These are phyloP conservation scores for Fusarium staphyleae DNA, from an alignment of 2,329 filamentous ascomycete genomes.

Conservation along the genomic window DNA sequence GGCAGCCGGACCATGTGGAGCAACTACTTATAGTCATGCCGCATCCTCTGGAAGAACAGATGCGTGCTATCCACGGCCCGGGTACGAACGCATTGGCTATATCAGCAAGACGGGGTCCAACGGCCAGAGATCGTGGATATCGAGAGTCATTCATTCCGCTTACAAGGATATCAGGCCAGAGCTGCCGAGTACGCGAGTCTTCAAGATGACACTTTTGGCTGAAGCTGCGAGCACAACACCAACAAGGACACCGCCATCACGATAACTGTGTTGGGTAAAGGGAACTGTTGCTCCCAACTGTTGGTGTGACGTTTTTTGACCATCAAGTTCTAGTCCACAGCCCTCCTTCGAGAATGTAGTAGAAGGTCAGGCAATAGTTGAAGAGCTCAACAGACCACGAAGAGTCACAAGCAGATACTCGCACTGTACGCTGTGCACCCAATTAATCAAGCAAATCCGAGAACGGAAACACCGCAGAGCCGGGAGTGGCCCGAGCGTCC, in stretches of 20 bases:
- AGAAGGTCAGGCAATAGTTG: too few relatives aligned
- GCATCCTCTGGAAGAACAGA: slow-evolving; percentile 5
- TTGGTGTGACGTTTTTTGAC: not conserved
- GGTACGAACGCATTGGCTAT: slow-evolving; percentile 1
- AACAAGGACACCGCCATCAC: slow-evolving; percentile 16
- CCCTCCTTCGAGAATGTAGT: too few relatives aligned
- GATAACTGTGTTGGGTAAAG: slow-evolving; percentile 3
- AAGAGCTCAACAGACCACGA: not conserved
- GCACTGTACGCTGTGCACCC: not conserved
- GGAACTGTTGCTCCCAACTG: not conserved
- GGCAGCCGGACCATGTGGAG: slow-evolving; percentile 30
- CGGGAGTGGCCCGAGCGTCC: slow-evolving; percentile 27
- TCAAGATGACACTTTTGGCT: not conserved
- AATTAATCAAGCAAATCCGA: not conserved
- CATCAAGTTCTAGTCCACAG: not conserved
- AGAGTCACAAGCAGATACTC: not conserved
- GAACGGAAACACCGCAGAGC: slow-evolving; percentile 10
- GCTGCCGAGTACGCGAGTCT: not conserved
- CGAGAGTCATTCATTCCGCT: too few relatives aligned
- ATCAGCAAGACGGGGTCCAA: slow-evolving; percentile 16
- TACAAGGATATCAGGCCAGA: slow-evolving; percentile 30
- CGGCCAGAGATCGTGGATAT: not conserved
- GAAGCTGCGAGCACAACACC: slow-evolving; percentile 12
- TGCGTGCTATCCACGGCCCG: slow-evolving; percentile 1
- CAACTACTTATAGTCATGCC: slow-evolving; percentile 24